Base-by-base conservation (phyloP, 129 eudicot species). In the Arctium lappa region DNA sequence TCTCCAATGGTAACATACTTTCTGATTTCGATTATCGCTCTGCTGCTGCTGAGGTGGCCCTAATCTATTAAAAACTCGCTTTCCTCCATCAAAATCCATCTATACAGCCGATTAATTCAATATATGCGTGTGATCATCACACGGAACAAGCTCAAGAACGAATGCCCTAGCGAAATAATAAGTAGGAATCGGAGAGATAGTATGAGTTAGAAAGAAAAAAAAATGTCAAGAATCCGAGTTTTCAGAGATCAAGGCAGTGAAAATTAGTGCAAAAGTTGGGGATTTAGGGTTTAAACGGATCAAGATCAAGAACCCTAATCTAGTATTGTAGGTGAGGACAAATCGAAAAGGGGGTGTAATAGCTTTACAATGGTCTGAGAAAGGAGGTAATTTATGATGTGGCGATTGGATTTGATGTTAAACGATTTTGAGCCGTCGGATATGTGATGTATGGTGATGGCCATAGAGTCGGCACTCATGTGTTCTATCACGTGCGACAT, bases 1-100 rank as follows among this genome's bases (percentile, higher is more conserved):
- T 75, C 84, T 82, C 90, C 90, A 89, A 76, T 85, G 87, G 69
- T n/a, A 87, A 78, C 93, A 87, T 6, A 87, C 89, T 74, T 77
- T 86, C 37, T 86, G 89, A 50, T 82, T 86, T 7, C 83, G 46
- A 31, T 39, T 86, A 29, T 82, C 80, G 33, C 16, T 71, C 29
- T 46, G 75, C 42, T 48, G 44, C 38, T 79, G 44, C 38, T 79
- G 70, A 39, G 83, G 30, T 13, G 89, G 86, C 2, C 89, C 89
- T 77, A 86, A 79, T 74, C 89, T 60, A 36, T 86, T 74, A 34
- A 73, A 82, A 16, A 82, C 86, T 3, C 84, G 86, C 32, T 86
- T 86, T 62, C 87, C 87, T 38, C 79, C 82, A 29, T 87, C 89
- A 40, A 32, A 83, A 79, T 86, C 86, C 89, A 86, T 82, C 69